phyloP scores from a whole-genome alignment of 2,329 filamentous ascomycete species.

The Scleromitrula shiraiana region DNA sequence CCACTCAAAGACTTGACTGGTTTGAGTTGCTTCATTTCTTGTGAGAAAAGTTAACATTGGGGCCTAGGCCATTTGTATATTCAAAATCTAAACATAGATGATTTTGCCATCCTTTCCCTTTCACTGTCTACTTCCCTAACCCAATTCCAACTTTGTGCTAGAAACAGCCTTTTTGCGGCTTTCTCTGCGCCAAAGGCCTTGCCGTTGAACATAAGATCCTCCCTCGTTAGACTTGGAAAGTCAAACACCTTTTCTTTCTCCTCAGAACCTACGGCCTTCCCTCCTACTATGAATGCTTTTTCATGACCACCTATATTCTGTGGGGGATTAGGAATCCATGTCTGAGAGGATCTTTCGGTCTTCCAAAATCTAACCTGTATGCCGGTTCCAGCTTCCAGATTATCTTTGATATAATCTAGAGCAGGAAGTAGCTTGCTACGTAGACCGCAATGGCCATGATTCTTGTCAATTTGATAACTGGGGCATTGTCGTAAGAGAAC shows the following conservation, averaged over 20 bases:
- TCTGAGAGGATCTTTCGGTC: constrained; percentile 19
- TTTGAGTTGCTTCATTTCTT: no score
- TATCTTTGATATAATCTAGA: constrained; percentile 54
- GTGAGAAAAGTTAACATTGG: no score
- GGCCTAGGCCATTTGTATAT: no score
- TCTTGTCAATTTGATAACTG: constrained; percentile 64
- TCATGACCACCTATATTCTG: constrained; percentile 1
- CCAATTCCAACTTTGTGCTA: constrained; percentile 52
- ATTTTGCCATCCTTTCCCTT: constrained; percentile 13
- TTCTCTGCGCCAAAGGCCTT: constrained; percentile 42
- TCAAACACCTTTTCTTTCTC: constrained; percentile 17
- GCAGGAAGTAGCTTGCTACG: constrained; percentile 57
- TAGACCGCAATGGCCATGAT: constrained; percentile 67
- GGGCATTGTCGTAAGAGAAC: constrained; percentile 56
- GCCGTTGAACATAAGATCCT: constrained; percentile 43
- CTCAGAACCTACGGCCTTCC: constrained; percentile 15
- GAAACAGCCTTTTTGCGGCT: constrained; percentile 47
- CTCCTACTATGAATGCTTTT: constrained; percentile 19
- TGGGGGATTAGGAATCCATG: constrained; percentile 16
- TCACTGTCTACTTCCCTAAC: constrained; percentile 23
- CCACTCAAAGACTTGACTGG: no score
- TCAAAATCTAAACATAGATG: constrained; percentile 8
- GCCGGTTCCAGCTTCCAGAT: constrained; percentile 36
- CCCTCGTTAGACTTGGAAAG: constrained; percentile 40
- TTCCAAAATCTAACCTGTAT: constrained; percentile 21